phyloP scores from a whole-genome alignment of 352 stramenopile genomes.

The Phytophthora pini region DNA sequence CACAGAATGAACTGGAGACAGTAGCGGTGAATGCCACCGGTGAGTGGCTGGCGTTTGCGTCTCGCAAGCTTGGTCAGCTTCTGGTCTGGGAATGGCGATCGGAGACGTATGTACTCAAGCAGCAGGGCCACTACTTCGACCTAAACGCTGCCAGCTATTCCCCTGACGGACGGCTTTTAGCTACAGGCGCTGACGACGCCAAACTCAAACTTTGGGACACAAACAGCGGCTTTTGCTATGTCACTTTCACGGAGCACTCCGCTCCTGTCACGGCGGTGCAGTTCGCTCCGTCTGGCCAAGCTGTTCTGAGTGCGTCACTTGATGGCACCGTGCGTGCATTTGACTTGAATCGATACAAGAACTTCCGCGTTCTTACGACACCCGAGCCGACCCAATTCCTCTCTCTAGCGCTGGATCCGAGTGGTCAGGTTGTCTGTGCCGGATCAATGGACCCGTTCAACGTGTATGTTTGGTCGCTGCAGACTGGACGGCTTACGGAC shows the following conservation, averaged over 20 bases:
- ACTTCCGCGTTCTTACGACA: conserved; percentile 98
- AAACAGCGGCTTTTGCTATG: conserved; percentile 98
- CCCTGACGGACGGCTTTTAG: conserved; percentile 95
- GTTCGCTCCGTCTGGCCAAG: conserved; percentile 93
- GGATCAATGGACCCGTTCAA: conserved; percentile 97
- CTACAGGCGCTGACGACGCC: conserved; percentile 98
- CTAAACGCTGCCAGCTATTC: conserved; percentile 98
- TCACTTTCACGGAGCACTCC: conserved; percentile 98
- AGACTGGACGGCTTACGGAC: conserved; percentile 97
- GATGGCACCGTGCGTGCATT: conserved; percentile 99
- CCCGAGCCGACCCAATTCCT: conserved; percentile 98
- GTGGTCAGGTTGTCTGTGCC: conserved; percentile 96
- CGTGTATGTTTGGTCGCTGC: conserved; percentile 98
- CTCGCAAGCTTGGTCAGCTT: conserved; percentile 97
- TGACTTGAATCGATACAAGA: conserved; percentile 98
- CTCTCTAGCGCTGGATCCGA: conserved; percentile 97
- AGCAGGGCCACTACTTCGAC: conserved; percentile 99
- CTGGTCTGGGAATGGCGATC: conserved; percentile 99
- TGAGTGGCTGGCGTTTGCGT: conserved; percentile 99
- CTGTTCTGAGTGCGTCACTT: conserved; percentile 96
- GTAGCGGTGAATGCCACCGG: conserved; percentile 96
- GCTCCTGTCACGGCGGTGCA: conserved; percentile 96
- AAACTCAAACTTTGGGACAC: conserved; percentile 99
- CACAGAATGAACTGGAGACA: conserved; percentile 90
- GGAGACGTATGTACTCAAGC: conserved; percentile 99